phyloP scores from a whole-genome alignment of 2,329 filamentous ascomycete species.

The Neoarthrinium moseri region DNA sequence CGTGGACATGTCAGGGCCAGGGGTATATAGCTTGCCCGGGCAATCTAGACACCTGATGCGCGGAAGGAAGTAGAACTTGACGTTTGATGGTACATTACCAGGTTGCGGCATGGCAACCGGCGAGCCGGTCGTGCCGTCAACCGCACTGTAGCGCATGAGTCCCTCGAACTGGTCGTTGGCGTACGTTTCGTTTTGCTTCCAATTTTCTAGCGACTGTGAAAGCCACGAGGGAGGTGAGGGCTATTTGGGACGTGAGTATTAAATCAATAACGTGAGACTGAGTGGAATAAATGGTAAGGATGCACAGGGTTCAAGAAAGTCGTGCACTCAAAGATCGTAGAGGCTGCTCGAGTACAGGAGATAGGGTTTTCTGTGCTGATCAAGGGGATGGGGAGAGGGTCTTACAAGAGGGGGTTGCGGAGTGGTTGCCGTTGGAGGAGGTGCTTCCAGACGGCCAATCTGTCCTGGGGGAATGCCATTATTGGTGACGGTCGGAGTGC shows the following conservation, averaged over 20 bases:
- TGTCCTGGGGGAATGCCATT: slow-evolving; percentile 46
- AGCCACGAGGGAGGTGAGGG: slow-evolving; percentile 89
- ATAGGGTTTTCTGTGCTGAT: slow-evolving; percentile 20
- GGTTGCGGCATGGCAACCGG: slow-evolving; percentile 52
- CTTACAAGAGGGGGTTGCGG: slow-evolving; percentile 61
- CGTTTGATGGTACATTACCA: slow-evolving; percentile 56
- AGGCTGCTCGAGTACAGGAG: slow-evolving; percentile 28
- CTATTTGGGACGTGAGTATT: slow-evolving; percentile 43
- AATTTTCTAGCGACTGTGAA: slow-evolving; percentile 64
- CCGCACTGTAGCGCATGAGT: slow-evolving; percentile 84
- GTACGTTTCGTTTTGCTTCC: slow-evolving; percentile 63
- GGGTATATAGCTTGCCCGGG: slow-evolving; percentile 90
- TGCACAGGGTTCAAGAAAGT: too few relatives aligned
- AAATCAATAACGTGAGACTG: too few relatives aligned
- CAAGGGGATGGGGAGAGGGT: slow-evolving; percentile 18
- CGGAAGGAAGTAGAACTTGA: slow-evolving; percentile 81
- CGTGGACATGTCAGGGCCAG: slow-evolving; percentile 79
- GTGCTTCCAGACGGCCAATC: slow-evolving; percentile 67
- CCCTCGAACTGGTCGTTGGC: slow-evolving; percentile 83
- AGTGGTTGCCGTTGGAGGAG: slow-evolving; percentile 57
- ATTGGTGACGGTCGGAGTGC: too few relatives aligned
- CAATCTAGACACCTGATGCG: slow-evolving; percentile 91
- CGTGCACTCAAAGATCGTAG: slow-evolving; percentile 27
- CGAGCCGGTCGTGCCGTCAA: slow-evolving; percentile 69
- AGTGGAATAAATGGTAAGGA: too few relatives aligned